phyloP scores from a whole-genome alignment of 1,284 basidiomycete genomes.

The Xanthoconium separans region DNA sequence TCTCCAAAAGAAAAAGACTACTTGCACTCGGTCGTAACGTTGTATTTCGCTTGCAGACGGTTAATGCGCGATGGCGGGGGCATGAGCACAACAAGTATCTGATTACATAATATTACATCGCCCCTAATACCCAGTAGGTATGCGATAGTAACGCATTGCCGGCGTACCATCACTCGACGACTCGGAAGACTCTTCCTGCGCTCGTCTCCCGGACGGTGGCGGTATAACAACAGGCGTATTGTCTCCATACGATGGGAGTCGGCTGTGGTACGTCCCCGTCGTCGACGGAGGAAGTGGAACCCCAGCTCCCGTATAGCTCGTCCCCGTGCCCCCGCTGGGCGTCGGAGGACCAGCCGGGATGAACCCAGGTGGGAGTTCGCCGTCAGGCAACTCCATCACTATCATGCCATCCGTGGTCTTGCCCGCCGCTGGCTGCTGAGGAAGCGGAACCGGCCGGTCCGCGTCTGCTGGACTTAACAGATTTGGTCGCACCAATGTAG shows the following conservation, averaged over 20 bases:
- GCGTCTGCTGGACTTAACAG: slow-evolving; percentile 34
- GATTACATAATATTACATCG: slow-evolving; percentile 10
- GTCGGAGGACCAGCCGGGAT: slow-evolving; percentile 24
- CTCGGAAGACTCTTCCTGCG: slow-evolving; percentile 18
- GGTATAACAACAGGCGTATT: slow-evolving; percentile 28
- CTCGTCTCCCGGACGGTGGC: slow-evolving; percentile 22
- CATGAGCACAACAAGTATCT: slow-evolving; percentile 6
- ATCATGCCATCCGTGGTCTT: slow-evolving; percentile 13
- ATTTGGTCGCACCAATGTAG: slow-evolving; percentile 21
- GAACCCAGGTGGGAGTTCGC: slow-evolving; percentile 29
- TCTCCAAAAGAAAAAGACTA: neutral
- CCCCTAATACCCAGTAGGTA: neutral
- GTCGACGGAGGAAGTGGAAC: slow-evolving; percentile 29
- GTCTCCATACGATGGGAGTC: slow-evolving; percentile 16
- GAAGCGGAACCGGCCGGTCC: slow-evolving; percentile 33
- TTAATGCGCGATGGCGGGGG: slow-evolving; percentile 19
- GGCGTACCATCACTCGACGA: slow-evolving; percentile 33
- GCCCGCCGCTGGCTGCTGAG: slow-evolving; percentile 8
- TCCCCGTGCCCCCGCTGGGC: slow-evolving; percentile 4
- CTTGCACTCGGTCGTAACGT: slow-evolving; percentile 71
- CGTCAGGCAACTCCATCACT: slow-evolving; percentile 22
- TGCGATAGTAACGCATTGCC: slow-evolving; percentile 20
- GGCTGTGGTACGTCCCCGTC: slow-evolving; percentile 22
- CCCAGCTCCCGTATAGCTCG: slow-evolving; percentile 24
- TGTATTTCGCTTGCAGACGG: slow-evolving; percentile 66